phyloP scores from a whole-genome alignment of 1,284 basidiomycete species.

The Ganoderma multipileum region DNA sequence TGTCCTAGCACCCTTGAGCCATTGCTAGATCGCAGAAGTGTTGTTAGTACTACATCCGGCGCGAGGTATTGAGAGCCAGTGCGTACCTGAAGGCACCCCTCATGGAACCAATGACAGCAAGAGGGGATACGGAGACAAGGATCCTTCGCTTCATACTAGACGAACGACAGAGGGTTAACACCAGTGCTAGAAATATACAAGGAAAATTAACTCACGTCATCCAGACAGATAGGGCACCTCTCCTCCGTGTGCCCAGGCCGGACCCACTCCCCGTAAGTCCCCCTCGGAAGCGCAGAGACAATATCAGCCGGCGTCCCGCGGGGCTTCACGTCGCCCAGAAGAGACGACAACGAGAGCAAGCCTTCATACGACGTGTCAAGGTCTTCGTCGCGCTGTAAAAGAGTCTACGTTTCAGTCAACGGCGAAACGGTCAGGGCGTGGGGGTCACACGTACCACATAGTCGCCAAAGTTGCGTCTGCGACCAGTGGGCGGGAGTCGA shows the following conservation, averaged over 20 bases:
- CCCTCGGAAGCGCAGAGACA: constrained; percentile 63
- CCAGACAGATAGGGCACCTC: constrained; percentile 80
- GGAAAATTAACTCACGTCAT: constrained; percentile 63
- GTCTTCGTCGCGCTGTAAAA: constrained; percentile 68
- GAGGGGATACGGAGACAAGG: constrained; percentile 65
- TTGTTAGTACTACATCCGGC: neutral
- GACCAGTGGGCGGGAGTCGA: constrained; percentile 15
- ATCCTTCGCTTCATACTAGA: constrained; percentile 66
- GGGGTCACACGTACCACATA: constrained; percentile 57
- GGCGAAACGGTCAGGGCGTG: neutral
- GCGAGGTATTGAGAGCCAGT: neutral
- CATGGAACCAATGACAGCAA: constrained; percentile 80
- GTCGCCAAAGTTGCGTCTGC: constrained; percentile 55
- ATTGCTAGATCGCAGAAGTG: constrained; percentile 31
- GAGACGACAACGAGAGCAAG: constrained; percentile 60
- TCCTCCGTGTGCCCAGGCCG: constrained; percentile 62
- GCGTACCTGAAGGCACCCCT: constrained; percentile 71
- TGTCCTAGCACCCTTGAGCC: constrained; percentile 38
- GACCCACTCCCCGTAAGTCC: constrained; percentile 70
- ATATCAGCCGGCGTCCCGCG: constrained; percentile 66
- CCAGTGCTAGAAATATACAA: constrained; percentile 4
- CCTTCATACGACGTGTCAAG: constrained; percentile 77
- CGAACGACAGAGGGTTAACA: constrained; percentile 21
- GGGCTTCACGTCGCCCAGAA: constrained; percentile 70
- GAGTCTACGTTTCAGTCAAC: too few species aligned